Conservation (phyloP, 441 rosid species). For the Cnidoscolus chayamansa region DNA sequence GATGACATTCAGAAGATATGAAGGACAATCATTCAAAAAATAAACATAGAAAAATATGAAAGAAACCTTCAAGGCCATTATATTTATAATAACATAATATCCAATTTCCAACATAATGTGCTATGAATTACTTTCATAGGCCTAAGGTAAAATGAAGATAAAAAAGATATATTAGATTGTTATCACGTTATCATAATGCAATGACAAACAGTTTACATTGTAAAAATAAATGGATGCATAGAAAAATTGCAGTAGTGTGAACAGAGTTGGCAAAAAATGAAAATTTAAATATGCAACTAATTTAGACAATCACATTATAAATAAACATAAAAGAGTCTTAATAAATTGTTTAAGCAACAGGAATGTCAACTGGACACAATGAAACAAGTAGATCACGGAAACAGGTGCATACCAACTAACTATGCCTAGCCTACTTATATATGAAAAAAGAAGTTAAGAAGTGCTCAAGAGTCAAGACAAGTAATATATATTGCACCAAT, state of each 20-base stretch:
- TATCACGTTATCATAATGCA: not conserved
- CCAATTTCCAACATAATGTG: not conserved
- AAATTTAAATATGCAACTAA: not conserved
- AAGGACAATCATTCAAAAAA: not conserved
- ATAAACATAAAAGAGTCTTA: not conserved
- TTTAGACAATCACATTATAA: not conserved
- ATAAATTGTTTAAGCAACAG: not conserved
- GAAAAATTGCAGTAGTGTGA: not conserved
- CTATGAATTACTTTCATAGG: not conserved
- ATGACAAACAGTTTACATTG: not conserved
- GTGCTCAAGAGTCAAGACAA: not conserved
- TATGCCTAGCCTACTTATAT: not conserved
- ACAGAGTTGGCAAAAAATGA: not conserved
- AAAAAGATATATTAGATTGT: not conserved
- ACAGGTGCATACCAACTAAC: not conserved
- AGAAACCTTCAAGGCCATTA: not conserved
- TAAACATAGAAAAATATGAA: not conserved
- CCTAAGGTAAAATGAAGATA: not conserved
- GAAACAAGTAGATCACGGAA: not conserved
- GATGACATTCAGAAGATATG: slow-evolving; percentile 7
- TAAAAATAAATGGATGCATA: not conserved
- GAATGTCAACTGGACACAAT: not conserved
- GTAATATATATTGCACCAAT: not conserved
- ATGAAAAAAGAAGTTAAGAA: not conserved
- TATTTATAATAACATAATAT: not conserved